Base-by-base conservation (phyloP, 306 rosid genomes). In the Cucurbita argyrosperma region DNA sequence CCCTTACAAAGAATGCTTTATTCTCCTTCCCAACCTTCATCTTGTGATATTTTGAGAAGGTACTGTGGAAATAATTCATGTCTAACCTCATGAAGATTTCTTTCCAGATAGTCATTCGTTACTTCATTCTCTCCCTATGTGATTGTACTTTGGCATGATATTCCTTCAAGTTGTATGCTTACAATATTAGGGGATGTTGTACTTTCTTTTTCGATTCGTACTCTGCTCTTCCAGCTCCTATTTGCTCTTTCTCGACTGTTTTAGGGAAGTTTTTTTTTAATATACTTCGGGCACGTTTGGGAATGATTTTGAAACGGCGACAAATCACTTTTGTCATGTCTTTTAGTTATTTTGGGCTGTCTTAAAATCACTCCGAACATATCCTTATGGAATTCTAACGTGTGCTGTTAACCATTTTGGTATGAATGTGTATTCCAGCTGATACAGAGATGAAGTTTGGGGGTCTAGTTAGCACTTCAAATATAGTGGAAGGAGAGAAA, bases 401-500 rank as follows among this genome's bases (percentile, higher is more conserved):
- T 8, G 0, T 45, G 16, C 5, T 23, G 52, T 26, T 70, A 53
- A 30, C 46, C 26, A 30, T 59, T 74, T 74, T 50, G 72, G 74
- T 76, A 35, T 6, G 62, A 74, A 72, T 69, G 64, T 64, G 66
- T 16, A 19, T 87, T 85, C 72, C 96, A 95, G 99, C 63, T 62
- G 76, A 89, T 52, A 84, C 87, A 16, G 84, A 86, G 73, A 95
- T 87, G 97, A 79, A 82, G 76, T 95, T 95, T 74, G 97, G 99
- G n/a, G 92, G 97, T 53, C 77, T 95, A 42, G 10, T 95, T 50
- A 91, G 99, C 80, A 91, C 97, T 65, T 91, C 97, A 69, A 95
- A 91, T 80, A 74, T 89, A 14, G 92, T 87, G 46, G 77, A 82
- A 67, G 92, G 72, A 40, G 99, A 89, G 59, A 83, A 80, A 76